phyloP scores from a whole-genome alignment of 1,284 basidiomycete species.

The Mycena citricolor region DNA sequence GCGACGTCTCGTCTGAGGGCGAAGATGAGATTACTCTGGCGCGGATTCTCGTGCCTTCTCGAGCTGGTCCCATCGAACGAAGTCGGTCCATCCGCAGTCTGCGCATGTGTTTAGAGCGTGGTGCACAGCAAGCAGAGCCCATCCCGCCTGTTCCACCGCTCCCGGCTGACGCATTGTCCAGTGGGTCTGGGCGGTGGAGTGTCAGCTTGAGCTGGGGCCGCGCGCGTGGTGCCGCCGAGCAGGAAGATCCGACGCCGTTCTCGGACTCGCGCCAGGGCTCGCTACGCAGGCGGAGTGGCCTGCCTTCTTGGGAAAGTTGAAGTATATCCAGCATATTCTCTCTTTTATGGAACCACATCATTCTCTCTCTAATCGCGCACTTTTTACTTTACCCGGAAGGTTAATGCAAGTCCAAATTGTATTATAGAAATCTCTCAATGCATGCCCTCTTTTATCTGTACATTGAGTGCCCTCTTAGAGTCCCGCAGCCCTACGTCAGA shows the following conservation, averaged over 20 bases:
- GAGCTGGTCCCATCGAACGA: conserved; percentile 15
- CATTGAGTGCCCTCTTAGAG: too few relatives aligned
- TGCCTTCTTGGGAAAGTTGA: too few relatives aligned
- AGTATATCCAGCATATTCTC: too few relatives aligned
- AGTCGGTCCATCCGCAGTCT: conserved; percentile 22
- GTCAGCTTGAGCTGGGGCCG: conserved; percentile 22
- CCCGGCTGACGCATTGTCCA: conserved; percentile 1
- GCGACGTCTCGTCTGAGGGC: conserved; percentile 20
- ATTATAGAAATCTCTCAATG: too few relatives aligned
- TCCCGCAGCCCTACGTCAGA: too few relatives aligned
- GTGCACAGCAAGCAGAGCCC: conserved; percentile 1
- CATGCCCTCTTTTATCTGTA: too few relatives aligned
- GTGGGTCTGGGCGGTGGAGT: conserved; percentile 17
- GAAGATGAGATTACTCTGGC: conserved; percentile 24
- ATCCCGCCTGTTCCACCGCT: conserved; percentile 21
- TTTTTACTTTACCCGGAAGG: too few relatives aligned
- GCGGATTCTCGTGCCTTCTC: conserved; percentile 19
- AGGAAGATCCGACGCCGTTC: not conserved
- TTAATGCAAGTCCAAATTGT: too few relatives aligned
- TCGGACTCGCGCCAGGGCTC: too few relatives aligned
- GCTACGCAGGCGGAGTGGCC: too few relatives aligned
- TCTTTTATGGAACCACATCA: too few relatives aligned
- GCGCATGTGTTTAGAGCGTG: conserved; percentile 19
- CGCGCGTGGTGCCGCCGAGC: conserved; percentile 7
- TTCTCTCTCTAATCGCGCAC: too few relatives aligned